These are phyloP conservation scores for Phytophthora tubulina DNA, from an alignment of 352 stramenopile species.

Conservation along the genomic window DNA sequence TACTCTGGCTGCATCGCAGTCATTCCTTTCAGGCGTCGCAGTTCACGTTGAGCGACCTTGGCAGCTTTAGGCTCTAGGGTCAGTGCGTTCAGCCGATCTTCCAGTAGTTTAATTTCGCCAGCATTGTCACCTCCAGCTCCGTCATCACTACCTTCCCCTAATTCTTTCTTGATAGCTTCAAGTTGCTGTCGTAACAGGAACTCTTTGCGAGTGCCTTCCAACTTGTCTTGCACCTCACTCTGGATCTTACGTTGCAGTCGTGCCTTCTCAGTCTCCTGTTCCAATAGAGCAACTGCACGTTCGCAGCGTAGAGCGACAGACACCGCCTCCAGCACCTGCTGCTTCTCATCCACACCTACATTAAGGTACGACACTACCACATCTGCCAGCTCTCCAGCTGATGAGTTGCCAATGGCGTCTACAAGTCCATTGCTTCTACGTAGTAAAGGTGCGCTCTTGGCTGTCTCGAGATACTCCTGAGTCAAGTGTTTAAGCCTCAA, in stretches of 20 bases:
- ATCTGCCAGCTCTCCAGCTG: constrained; percentile 69
- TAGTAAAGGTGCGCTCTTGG: constrained; percentile 67
- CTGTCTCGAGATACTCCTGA: constrained; percentile 71
- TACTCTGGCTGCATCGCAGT: constrained; percentile 82
- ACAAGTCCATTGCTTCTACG: constrained; percentile 68
- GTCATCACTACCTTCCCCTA: constrained; percentile 82
- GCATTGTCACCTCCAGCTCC: constrained; percentile 41
- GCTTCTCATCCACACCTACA: constrained; percentile 63
- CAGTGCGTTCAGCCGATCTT: constrained; percentile 65
- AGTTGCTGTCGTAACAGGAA: constrained; percentile 99
- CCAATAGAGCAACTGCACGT: constrained; percentile 57
- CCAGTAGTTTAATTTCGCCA: constrained; percentile 65
- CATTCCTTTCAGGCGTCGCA: constrained; percentile 80
- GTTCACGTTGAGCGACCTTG: constrained; percentile 70
- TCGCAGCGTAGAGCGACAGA: constrained; percentile 56
- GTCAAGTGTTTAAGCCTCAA: constrained; percentile 71
- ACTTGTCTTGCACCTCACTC: constrained; percentile 74
- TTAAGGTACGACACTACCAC: constrained; percentile 79
- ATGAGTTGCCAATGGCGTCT: constrained; percentile 70
- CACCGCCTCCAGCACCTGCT: constrained; percentile 64
- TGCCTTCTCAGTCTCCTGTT: constrained; percentile 70
- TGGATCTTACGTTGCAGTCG: constrained; percentile 77
- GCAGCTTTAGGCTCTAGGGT: constrained; percentile 62
- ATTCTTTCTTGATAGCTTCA: constrained; percentile 99
- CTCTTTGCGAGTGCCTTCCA: constrained; percentile 79